Conservation (phyloP, 2,329 filamentous ascomycete species). For the Septoria linicola region DNA sequence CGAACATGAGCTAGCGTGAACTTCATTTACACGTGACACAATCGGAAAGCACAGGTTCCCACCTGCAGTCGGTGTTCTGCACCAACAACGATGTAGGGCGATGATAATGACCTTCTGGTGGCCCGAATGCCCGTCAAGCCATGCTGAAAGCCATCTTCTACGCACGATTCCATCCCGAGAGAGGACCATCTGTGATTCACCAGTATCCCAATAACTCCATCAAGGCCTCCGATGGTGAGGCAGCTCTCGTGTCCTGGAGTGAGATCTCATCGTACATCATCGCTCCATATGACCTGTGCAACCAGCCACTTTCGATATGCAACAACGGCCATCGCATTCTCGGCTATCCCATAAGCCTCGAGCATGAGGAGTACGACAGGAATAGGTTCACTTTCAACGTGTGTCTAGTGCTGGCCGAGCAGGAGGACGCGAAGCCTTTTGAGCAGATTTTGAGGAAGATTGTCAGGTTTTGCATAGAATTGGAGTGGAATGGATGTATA, state of each 20-base stretch:
- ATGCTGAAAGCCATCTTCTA: constrained; percentile 68
- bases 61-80: too few relatives aligned
- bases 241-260: constrained; percentile 56
- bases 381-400: constrained; percentile 98
- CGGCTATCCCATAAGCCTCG: constrained; percentile 85
- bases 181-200: constrained; percentile 36
- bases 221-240: constrained; percentile 14
- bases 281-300: constrained; percentile 91
- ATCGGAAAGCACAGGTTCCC: too few relatives aligned
- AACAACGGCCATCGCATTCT: constrained; percentile 77
- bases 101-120: too few relatives aligned
- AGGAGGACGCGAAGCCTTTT: constrained; percentile 62
- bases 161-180: constrained; percentile 62
- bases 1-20: too few relatives aligned
- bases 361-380: constrained; percentile 72
- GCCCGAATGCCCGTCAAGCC: neutral
- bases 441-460: constrained; percentile 77
- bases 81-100: too few relatives aligned
- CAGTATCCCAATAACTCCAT: constrained; percentile 34
- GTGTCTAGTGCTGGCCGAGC: constrained; percentile 73
- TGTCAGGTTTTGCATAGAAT: constrained; percentile 77
- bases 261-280: constrained; percentile 91
- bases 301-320: constrained; percentile 77
- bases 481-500: constrained; percentile 90
- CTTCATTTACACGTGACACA: too few relatives aligned